These are phyloP conservation scores for Pseudonectria buxi DNA, from an alignment of 2,329 filamentous ascomycete species.

Conservation along the genomic window DNA sequence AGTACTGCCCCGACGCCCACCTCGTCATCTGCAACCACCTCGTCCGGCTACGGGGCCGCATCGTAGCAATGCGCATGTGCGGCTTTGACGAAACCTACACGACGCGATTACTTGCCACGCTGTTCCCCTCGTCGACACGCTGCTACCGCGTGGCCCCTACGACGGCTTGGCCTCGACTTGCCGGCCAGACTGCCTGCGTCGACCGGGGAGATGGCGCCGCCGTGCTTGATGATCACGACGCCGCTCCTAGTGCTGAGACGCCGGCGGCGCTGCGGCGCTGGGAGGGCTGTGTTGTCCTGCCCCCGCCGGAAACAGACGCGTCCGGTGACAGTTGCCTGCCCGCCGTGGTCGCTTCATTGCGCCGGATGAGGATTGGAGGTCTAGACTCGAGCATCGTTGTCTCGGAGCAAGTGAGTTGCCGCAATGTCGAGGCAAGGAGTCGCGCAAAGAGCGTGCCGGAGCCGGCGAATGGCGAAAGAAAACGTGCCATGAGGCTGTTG, in stretches of 20 bases:
- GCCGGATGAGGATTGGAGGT: constrained; percentile 4
- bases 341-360: constrained; percentile 10
- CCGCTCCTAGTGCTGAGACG: neutral
- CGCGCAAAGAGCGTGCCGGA: neutral
- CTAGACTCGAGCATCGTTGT: constrained; percentile 6
- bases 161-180: constrained; percentile 24
- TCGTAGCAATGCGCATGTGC: constrained; percentile 29
- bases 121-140: constrained; percentile 20
- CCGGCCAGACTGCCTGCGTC: constrained; percentile 21
- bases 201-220: constrained; percentile 18
- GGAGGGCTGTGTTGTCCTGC: constrained; percentile 21
- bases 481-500: constrained; percentile 1
- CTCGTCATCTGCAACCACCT: constrained; percentile 27
- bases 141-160: constrained; percentile 26
- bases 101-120: constrained; percentile 16
- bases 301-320: constrained; percentile 15
- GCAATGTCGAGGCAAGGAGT: neutral
- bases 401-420: constrained; percentile 11
- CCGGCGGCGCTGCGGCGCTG: constrained; percentile 1
- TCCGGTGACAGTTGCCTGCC: constrained; percentile 10
- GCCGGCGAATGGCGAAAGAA: constrained; percentile 1
- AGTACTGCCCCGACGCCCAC: constrained; percentile 26
- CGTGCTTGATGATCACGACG: constrained; percentile 16
- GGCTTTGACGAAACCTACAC: constrained; percentile 30
- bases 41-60: constrained; percentile 20